Conservation (phyloP, 805 yeast species). For the Teunomyces funiuensis region DNA sequence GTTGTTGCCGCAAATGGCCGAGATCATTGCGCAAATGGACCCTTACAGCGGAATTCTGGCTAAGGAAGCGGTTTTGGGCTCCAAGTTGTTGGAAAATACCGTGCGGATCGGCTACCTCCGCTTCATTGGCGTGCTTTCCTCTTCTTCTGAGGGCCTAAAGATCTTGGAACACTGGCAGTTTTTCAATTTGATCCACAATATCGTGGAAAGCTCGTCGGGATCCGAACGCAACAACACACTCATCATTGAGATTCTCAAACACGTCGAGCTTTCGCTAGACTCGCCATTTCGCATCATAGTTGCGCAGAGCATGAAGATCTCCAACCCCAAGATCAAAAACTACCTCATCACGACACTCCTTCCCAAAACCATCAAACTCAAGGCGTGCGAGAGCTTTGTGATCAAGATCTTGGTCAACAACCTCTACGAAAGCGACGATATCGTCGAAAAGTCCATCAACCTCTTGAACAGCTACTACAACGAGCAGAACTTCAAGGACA, state of each 20-base stretch:
- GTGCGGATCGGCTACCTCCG: slow-evolving; percentile 74
- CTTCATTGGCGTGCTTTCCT: slow-evolving; percentile 72
- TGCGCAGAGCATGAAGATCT: slow-evolving; percentile 59
- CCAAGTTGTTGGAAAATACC: slow-evolving; percentile 57
- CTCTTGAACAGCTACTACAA: slow-evolving; percentile 21
- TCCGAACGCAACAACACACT: slow-evolving; percentile 45
- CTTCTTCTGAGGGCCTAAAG: slow-evolving; percentile 58
- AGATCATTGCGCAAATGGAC: slow-evolving; percentile 81
- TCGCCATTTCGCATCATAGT: slow-evolving; percentile 70
- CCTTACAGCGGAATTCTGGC: slow-evolving; percentile 75
- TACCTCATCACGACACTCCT: slow-evolving; percentile 58
- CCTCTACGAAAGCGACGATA: slow-evolving; percentile 56
- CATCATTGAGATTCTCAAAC: slow-evolving; percentile 55
- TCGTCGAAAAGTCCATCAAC: slow-evolving; percentile 20
- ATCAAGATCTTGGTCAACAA: slow-evolving; percentile 60
- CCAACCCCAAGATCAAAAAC: slow-evolving; percentile 50
- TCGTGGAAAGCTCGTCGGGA: slow-evolving; percentile 48
- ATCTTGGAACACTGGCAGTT: slow-evolving; percentile 81
- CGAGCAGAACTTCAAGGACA: slow-evolving; percentile 33
- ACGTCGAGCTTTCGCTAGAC: slow-evolving; percentile 57
- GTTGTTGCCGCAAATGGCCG: slow-evolving; percentile 83
- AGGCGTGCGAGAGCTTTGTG: slow-evolving; percentile 46
- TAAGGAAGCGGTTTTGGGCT: slow-evolving; percentile 71
- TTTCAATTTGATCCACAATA: slow-evolving; percentile 75
- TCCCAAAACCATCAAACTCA: slow-evolving; percentile 35